Percentiles rank a stretch among this genome's conserved stretches.
phyloP scores from a whole-genome alignment of 2,329 filamentous ascomycete genomes.

The Fusarium nematophilum region DNA sequence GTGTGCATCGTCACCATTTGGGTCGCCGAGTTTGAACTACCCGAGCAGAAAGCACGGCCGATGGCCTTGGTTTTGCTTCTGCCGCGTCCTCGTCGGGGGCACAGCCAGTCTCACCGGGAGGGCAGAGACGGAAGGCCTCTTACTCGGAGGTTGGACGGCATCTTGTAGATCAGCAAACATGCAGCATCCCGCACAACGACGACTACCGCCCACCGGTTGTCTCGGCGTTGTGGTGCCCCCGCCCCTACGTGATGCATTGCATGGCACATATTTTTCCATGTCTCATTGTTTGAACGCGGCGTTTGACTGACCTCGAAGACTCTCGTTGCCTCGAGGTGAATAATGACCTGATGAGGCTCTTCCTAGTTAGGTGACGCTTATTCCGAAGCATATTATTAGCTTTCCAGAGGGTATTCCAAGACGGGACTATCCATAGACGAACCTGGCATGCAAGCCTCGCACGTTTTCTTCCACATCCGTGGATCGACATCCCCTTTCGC shows the following conservation, averaged over 20 bases:
- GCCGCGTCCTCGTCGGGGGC: neutral
- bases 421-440: no score
- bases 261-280: constrained; percentile 28
- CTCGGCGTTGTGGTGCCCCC: constrained; percentile 20
- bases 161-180: constrained; percentile 34
- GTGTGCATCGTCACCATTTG: no score
- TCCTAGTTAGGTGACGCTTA: neutral
- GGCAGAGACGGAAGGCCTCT: constrained; percentile 1
- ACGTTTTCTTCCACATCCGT: constrained; percentile 6
- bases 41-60: neutral
- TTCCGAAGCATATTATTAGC: no score
- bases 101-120: no score
- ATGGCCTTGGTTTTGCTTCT: neutral
- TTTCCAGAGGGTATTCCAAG: no score
- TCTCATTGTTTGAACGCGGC: constrained; percentile 20
- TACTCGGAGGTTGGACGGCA: constrained; percentile 9
- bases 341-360: constrained; percentile 25
- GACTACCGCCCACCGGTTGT: constrained; percentile 1
- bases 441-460: constrained; percentile 16
- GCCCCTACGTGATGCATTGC: constrained; percentile 11
- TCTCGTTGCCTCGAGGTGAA: neutral
- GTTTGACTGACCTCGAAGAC: constrained; percentile 14
- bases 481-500: neutral
- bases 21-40: no score
- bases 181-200: constrained; percentile 23